Evolutionary conservation across 768 basidiomycete species (phyloP).

Genomic region (Phylloporus scabripes): DNA sequence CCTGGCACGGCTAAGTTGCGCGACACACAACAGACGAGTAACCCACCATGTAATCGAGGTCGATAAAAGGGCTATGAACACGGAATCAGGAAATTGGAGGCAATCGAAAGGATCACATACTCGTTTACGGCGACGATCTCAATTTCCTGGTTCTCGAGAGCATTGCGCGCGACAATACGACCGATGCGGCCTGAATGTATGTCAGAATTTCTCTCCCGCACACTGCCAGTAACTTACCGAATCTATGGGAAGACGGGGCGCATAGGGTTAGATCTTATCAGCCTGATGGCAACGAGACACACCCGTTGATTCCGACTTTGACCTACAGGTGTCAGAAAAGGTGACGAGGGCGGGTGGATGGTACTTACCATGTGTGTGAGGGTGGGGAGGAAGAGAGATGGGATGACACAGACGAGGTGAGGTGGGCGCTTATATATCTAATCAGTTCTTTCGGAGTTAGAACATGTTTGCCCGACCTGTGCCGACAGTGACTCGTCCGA

Average conservation of each 20-base stretch:
- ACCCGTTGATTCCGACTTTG: slow-evolving; percentile 98
- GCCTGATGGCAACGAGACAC: slow-evolving; percentile 24
- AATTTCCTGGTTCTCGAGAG: slow-evolving; percentile 66
- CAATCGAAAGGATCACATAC: slow-evolving; percentile 40
- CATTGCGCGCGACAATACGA: slow-evolving; percentile 96
- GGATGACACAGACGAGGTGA: background rate
- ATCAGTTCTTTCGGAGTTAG: slow-evolving; percentile 26
- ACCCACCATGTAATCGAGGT: slow-evolving; percentile 90
- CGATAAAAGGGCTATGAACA: slow-evolving; percentile 82
- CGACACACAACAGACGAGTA: background rate
- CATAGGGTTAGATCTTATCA: slow-evolving; percentile 11
- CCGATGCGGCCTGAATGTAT: slow-evolving; percentile 83
- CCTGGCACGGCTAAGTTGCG: slow-evolving; percentile 37
- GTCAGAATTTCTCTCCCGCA: slow-evolving; percentile 5
- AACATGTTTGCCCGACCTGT: slow-evolving; percentile 16
- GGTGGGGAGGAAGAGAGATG: slow-evolving; percentile 7
- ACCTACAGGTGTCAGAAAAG: slow-evolving; percentile 36
- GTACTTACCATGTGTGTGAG: slow-evolving; percentile 23
- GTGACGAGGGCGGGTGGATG: background rate
- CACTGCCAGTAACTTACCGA: slow-evolving; percentile 49
- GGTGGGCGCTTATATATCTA: slow-evolving; percentile 24
- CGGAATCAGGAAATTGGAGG: slow-evolving; percentile 4
- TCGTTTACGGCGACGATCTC: slow-evolving; percentile 95
- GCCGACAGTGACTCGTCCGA: slow-evolving; percentile 1
- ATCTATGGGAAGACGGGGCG: slow-evolving; percentile 40